phyloP scores from a whole-genome alignment of 257 asterid genomes.

The Euphrasia confusa region DNA sequence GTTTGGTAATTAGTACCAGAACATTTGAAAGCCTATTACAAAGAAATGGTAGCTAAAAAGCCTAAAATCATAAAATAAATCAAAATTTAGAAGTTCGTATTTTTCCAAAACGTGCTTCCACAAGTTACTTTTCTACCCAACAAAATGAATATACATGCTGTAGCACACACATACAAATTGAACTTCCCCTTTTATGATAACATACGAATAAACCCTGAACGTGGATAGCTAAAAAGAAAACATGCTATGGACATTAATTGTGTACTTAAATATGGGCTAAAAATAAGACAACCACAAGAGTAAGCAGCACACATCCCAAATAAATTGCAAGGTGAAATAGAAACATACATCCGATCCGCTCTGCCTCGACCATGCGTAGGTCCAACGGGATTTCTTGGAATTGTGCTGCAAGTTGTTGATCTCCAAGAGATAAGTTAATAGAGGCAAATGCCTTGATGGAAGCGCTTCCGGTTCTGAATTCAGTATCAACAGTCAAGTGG shows the following conservation, averaged over 20 bases:
- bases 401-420: constrained; percentile 86
- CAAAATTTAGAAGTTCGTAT: no score
- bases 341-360: constrained; percentile 79
- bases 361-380: constrained; percentile 90
- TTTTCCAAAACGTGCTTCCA: no score
- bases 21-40: no score
- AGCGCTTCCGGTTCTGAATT: constrained; percentile 47
- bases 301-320: no score
- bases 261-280: not conserved
- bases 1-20: no score
- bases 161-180: not conserved
- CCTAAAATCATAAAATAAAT: no score
- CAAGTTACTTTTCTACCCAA: not conserved
- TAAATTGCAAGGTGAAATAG: not conserved
- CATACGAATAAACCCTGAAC: not conserved
- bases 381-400: constrained; percentile 92
- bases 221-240: not conserved
- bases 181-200: not conserved
- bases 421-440: constrained; percentile 66
- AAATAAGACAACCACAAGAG: not conserved
- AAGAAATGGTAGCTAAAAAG: no score
- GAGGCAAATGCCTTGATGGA: constrained; percentile 63
- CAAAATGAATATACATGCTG: not conserved
- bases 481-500: constrained; percentile 84
- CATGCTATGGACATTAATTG: not conserved